These are phyloP conservation scores for Thielaviopsis euricoi DNA, from an alignment of 2,329 filamentous ascomycete species.

Conservation along the genomic window DNA sequence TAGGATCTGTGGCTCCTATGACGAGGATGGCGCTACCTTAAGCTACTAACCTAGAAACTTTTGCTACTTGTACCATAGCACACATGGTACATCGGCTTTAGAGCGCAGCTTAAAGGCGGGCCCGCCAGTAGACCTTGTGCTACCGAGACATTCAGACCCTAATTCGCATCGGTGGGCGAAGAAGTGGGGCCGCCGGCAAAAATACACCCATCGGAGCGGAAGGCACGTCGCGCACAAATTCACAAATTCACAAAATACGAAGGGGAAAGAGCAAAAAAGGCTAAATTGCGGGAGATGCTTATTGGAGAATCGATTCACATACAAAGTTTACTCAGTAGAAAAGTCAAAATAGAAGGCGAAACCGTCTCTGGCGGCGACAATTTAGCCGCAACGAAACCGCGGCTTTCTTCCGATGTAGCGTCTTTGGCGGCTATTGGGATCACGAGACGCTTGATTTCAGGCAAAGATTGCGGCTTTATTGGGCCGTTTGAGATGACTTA, in stretches of 20 bases:
- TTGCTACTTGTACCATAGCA: too few species aligned
- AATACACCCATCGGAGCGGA: background rate
- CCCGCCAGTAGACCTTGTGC: background rate
- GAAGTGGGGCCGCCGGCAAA: background rate
- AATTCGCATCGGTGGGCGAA: background rate
- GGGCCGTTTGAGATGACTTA: background rate
- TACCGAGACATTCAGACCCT: background rate
- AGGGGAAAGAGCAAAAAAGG: background rate
- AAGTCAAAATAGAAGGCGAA: too few species aligned
- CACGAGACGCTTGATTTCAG: background rate
- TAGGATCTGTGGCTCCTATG: background rate
- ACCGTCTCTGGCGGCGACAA: background rate
- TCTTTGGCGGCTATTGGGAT: background rate
- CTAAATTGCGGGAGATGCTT: background rate
- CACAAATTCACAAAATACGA: background rate
- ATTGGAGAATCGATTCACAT: background rate
- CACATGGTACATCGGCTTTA: too few species aligned
- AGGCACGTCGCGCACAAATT: background rate
- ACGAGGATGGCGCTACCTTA: background rate
- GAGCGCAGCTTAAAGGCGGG: background rate
- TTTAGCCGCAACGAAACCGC: background rate
- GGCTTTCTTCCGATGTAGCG: background rate
- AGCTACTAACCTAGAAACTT: background rate
- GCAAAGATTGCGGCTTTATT: background rate
- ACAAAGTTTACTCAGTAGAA: background rate